Base-by-base conservation (phyloP, 192 early-diverging fungal species). In the Phlyctochytrium planicorne region DNA sequence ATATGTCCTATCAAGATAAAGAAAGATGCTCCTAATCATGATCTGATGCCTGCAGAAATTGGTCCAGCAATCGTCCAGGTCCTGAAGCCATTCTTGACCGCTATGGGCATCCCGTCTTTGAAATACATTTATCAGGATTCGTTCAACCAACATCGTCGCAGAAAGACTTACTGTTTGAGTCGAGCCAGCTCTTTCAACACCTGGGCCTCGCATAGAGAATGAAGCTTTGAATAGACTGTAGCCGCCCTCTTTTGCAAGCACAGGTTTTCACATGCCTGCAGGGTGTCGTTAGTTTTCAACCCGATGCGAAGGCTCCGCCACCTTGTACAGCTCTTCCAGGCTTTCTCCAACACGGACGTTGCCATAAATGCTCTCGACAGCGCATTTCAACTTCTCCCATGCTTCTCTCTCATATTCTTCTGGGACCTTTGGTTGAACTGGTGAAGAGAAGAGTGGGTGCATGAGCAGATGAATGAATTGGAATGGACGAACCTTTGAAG, bases 1-100 rank as follows among this genome's bases (percentile, higher is more conserved):
- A 74, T 91, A 94, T 2, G 93, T 94, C 55, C 95, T 92, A 75
- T 97, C 95, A 56, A 97, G 77, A 67, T 94, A 94, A 59, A 97
- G 77, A 66, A 97, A 94, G 23, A 97, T 88, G 69, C 87, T 90
- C 31, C 89, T 80, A 47, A 97, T 92, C 79, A 91, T 77, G 2
- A 76, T 73, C 85, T 86, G 65, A 10, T 94, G 91, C 71, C 83
- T 74, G 53, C 83, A 86, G 75, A 90, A 87, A 50, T 73, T 75
- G 2, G 74, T 75, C 93, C 93, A 94, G 16, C 80, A 82, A 27
- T 57, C 57, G 56, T 86, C 57, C 17, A 91, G 67, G 17, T 59
- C 63, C 52, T 70, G 68, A 64, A 89, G 65, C 60, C 77, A 81
- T 12, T 50, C 16, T 34, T 62, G 14, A 34, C 17, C 33, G 30